Conservation (phyloP, 2,329 filamentous ascomycete genomes). For the Aspergillus fijiensis region DNA sequence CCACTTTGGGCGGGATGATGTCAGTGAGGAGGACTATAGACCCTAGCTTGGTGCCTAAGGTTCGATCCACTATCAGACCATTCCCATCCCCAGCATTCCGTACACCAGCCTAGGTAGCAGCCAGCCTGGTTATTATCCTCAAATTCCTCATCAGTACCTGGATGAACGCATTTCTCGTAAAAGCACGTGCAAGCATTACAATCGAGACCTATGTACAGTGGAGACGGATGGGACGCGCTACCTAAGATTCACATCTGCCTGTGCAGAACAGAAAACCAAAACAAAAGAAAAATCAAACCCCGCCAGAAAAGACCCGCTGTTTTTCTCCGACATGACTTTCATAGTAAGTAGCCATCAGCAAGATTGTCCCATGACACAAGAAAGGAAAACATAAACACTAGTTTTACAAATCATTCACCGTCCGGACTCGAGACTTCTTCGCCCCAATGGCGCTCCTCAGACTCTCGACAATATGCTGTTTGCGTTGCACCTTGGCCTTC, state of each 20-base stretch:
- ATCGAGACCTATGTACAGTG: no score
- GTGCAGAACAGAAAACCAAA: not conserved
- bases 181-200: not conserved
- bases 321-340: not conserved
- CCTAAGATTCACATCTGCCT: not conserved
- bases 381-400: conserved; percentile 7
- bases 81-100: not conserved
- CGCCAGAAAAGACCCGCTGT: not conserved
- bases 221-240: not conserved
- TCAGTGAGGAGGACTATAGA: not conserved
- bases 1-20: conserved; percentile 4
- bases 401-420: conserved; percentile 33
- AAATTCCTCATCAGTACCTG: no score
- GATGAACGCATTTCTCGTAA: not conserved
- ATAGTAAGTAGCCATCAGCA: not conserved
- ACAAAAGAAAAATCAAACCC: not conserved
- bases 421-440: conserved; percentile 35
- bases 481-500: conserved; percentile 38
- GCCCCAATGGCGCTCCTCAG: conserved; percentile 38
- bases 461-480: conserved; percentile 35
- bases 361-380: conserved; percentile 11
- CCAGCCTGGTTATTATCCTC: no score
- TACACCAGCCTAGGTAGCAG: not conserved
- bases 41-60: no score
- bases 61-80: no score